A percentile compares a stretch with the other conserved stretches of the same genome.
Evolutionary conservation across 306 rosid species (phyloP).

Genomic region (Prunus kanzakura): DNA sequence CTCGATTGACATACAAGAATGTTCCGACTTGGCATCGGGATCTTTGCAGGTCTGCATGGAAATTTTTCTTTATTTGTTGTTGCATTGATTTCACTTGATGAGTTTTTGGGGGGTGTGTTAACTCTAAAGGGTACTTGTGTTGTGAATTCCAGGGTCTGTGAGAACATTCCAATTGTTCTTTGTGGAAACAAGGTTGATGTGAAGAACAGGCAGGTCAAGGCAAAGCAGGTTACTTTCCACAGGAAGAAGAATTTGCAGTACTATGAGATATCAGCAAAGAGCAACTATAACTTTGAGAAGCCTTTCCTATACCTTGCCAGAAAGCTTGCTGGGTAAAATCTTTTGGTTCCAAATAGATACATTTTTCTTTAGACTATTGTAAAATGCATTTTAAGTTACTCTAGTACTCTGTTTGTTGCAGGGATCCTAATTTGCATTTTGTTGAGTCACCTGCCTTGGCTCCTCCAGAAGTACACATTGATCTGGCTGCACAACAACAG

Average conservation of each 20-base stretch:
- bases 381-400: neutral
- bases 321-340: slow-evolving; percentile 75
- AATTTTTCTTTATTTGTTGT: neutral
- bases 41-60: slow-evolving; percentile 51
- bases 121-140: neutral
- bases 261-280: slow-evolving; percentile 83
- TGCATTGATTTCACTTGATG: neutral
- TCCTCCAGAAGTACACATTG: slow-evolving; percentile 87
- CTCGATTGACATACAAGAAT: slow-evolving; percentile 67
- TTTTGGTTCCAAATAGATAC: neutral
- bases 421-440: slow-evolving; percentile 73
- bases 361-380: neutral
- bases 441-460: slow-evolving; percentile 89
- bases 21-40: slow-evolving; percentile 86
- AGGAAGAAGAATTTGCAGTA: slow-evolving; percentile 78
- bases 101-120: neutral
- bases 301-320: slow-evolving; percentile 79
- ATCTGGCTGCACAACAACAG: slow-evolving; percentile 63
- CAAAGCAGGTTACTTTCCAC: slow-evolving; percentile 86
- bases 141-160: slow-evolving; percentile 62
- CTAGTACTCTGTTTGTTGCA: slow-evolving; percentile 30
- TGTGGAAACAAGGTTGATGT: slow-evolving; percentile 89
- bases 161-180: slow-evolving; percentile 76
- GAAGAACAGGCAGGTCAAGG: slow-evolving; percentile 86
- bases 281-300: slow-evolving; percentile 79